These are phyloP conservation scores for Coemansia sp. DNA, from an alignment of 192 early-diverging fungal genomes.

Conservation along the genomic window DNA sequence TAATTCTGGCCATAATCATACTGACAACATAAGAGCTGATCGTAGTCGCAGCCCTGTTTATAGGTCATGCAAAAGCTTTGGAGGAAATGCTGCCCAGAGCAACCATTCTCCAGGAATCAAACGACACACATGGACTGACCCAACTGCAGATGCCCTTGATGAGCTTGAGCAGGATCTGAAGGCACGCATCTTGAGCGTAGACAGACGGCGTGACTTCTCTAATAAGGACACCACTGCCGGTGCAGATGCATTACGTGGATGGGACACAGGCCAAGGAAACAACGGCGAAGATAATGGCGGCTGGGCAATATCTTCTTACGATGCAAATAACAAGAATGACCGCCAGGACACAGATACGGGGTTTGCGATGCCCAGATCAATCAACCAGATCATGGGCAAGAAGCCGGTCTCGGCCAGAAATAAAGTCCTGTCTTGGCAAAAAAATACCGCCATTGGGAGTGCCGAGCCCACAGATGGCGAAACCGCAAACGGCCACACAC, in stretches of 20 bases:
- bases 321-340: neutral
- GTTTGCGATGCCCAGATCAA: slow-evolving; percentile 32
- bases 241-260: neutral
- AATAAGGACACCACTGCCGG: neutral
- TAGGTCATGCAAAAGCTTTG: neutral
- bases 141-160: neutral
- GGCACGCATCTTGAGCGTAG: neutral
- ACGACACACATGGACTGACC: neutral
- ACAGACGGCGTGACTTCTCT: neutral
- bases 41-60: slow-evolving; percentile 3
- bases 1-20: neutral
- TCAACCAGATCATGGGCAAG: slow-evolving; percentile 16
- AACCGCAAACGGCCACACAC: neutral
- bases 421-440: slow-evolving; percentile 29
- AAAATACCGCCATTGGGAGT: neutral
- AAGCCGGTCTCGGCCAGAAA: slow-evolving; percentile 6
- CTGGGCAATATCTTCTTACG: neutral
- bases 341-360: neutral
- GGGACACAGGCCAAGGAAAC: neutral
- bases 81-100: neutral
- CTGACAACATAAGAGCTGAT: neutral
- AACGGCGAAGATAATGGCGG: neutral
- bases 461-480: neutral
- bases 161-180: neutral
- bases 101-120: neutral